These are phyloP conservation scores for Straminergon stramineum DNA, from an alignment of 225 moss, liverwort and hornwort species.

Conservation along the genomic window DNA sequence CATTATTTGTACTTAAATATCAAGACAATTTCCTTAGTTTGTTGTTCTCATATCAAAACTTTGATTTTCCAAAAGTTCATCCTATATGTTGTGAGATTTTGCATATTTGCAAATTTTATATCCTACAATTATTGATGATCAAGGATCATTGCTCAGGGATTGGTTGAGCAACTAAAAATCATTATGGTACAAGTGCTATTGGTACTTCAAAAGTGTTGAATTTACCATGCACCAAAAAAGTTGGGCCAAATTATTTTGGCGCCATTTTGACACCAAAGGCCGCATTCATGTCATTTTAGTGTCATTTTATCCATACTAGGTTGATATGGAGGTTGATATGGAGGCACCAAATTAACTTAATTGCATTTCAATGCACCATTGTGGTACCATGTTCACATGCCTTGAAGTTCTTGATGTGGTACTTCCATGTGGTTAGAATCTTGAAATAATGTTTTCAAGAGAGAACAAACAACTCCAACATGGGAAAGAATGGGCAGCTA, in stretches of 20 bases:
- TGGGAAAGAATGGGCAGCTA: background rate
- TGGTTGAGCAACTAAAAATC: background rate
- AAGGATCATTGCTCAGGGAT: background rate
- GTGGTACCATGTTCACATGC: no score
- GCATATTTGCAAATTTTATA: background rate
- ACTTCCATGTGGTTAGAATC: background rate
- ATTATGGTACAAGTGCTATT: background rate
- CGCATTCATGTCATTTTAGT: no score
- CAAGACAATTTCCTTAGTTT: background rate
- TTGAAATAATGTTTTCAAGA: background rate
- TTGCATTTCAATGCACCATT: no score
- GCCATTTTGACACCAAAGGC: no score
- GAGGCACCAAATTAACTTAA: no score
- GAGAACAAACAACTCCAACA: background rate
- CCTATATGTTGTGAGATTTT: background rate
- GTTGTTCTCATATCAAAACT: background rate
- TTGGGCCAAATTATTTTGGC: no score
- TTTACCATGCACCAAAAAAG: no score
- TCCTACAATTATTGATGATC: background rate
- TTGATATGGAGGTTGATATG: no score
- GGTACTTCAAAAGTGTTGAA: background rate
- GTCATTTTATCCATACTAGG: no score
- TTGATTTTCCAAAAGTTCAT: background rate
- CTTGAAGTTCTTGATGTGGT: no score
- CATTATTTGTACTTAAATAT: background rate